These are phyloP conservation scores for Paulinella micropora DNA, from an alignment of 78 protist genomes.

Conservation along the genomic window DNA sequence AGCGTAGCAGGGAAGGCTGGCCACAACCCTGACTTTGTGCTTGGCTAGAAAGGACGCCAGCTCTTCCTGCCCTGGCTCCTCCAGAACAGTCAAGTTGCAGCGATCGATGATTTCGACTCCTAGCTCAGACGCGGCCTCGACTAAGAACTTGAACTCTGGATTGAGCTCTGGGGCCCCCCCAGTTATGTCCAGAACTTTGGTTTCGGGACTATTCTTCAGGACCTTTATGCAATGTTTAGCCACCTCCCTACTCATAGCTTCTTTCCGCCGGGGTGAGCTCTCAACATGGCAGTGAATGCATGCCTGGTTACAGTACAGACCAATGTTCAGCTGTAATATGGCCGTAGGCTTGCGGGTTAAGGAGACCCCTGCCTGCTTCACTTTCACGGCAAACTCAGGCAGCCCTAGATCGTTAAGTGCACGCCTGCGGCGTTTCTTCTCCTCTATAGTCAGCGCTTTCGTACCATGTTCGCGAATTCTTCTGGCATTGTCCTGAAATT, in stretches of 20 bases:
- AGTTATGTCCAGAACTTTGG: constrained; percentile 10
- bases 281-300: constrained; percentile 39
- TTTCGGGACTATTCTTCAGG: neutral
- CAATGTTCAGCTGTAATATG: constrained; percentile 27
- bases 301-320: constrained; percentile 35
- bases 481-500: neutral
- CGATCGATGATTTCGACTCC: constrained; percentile 19
- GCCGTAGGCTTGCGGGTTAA: neutral
- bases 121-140: neutral
- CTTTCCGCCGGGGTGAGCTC: constrained; percentile 21
- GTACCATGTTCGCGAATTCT: neutral
- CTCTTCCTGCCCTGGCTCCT: constrained; percentile 15
- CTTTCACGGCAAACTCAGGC: neutral
- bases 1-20: constrained; percentile 28
- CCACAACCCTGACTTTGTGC: constrained; percentile 5
- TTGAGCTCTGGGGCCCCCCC: constrained; percentile 38
- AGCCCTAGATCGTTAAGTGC: constrained; percentile 18
- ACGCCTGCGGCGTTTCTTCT: neutral
- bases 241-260: neutral
- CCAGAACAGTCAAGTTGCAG: constrained; percentile 25
- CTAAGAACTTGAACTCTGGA: neutral
- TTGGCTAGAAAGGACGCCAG: constrained; percentile 7
- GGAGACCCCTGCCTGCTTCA: neutral
- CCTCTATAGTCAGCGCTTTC: neutral
- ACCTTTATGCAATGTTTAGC: constrained; percentile 4